Percentiles rank a stretch among this genome's conserved stretches.
Evolutionary conservation across 306 rosid species (phyloP).

Genomic region (Castanopsis chinensis): DNA sequence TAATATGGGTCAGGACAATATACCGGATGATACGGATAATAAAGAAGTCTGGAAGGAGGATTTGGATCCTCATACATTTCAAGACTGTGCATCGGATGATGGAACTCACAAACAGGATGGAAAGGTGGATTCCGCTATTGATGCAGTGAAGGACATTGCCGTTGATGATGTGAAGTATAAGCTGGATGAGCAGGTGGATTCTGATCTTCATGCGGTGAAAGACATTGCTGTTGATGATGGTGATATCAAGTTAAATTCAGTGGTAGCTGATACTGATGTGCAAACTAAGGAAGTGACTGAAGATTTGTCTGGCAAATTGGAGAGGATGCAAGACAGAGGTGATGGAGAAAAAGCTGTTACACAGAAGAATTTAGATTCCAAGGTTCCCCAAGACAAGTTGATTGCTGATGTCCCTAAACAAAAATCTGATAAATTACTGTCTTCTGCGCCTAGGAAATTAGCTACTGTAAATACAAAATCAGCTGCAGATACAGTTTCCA

Average conservation of each 20-base stretch:
- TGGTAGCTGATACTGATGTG: slow-evolving; percentile 36
- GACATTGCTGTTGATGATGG: slow-evolving; percentile 90
- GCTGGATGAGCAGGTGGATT: slow-evolving; percentile 49
- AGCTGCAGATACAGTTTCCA: slow-evolving; percentile 41
- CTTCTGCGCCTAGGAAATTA: slow-evolving; percentile 52
- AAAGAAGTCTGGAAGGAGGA: slow-evolving; percentile 71
- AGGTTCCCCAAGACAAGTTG: slow-evolving; percentile 35
- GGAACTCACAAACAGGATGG: slow-evolving; percentile 54
- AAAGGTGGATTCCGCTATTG: slow-evolving; percentile 43
- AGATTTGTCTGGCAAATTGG: slow-evolving; percentile 39
- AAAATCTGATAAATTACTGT: slow-evolving; percentile 56
- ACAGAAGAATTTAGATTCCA: slow-evolving; percentile 47
- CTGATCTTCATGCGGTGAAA: slow-evolving; percentile 63
- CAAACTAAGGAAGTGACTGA: slow-evolving; percentile 51
- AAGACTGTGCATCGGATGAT: slow-evolving; percentile 68
- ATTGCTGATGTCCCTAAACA: slow-evolving; percentile 48
- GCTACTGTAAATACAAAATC: slow-evolving; percentile 45
- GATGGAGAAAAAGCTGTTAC: slow-evolving; percentile 49
- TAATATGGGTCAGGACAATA: slow-evolving; percentile 36
- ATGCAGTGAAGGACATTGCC: slow-evolving; percentile 80
- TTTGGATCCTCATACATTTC: slow-evolving; percentile 61
- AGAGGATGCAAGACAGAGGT: slow-evolving; percentile 35
- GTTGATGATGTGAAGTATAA: slow-evolving; percentile 81
- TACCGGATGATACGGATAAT: slow-evolving; percentile 34
- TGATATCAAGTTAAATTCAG: slow-evolving; percentile 49